Base-by-base conservation (phyloP, 1,284 basidiomycete genomes). In the Puccinia coronata region DNA sequence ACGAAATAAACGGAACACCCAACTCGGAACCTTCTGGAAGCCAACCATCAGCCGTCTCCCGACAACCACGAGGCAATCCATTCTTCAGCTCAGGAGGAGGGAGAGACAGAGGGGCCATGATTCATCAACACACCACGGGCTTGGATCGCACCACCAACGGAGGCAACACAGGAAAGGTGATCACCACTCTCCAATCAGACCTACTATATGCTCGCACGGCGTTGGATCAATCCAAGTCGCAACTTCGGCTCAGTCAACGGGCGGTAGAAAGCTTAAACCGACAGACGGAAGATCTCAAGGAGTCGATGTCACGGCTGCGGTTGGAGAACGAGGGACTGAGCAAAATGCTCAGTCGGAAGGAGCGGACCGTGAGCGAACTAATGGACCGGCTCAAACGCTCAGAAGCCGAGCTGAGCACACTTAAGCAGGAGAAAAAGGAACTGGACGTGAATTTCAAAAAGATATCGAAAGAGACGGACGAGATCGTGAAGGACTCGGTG, bases 281-380 rank as follows among this genome's bases (percentile, higher is more conserved):
- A 63, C 91, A 92, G 86, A 91, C 90, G 61, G 94, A 95, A 85
- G 94, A 95, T 86, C 86, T 94, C 85, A 94, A 93, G 84, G 93
- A 94, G 84, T 91, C 90, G 0, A 89, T 93, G 82, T 92, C 94
- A 85, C 88, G 93, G 67, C 86, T 94, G 79, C 87, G 92, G 78
- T 85, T 93, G 73, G 94, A 95, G 87, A 94, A 93, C 84, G 93
- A 95, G 85, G 91, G 91, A 0, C 86, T 94, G 82, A 93, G 93
- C 84, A 92, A 93, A 83, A 93, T 94, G 23, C 91, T 95, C 14
- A 90, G 92, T 36, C 88, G 93, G 80, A 95, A 95, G 85, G 93
- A 95, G 86, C 89, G 94, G 81, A 85, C 94, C 79, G 86, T 94
- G 82, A 91, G 93, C 86, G 93, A 95, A 61, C 84, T 84, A 25